phyloP scores from a whole-genome alignment of 495 filamentous ascomycete species.

The Trichoderma gamsii region DNA sequence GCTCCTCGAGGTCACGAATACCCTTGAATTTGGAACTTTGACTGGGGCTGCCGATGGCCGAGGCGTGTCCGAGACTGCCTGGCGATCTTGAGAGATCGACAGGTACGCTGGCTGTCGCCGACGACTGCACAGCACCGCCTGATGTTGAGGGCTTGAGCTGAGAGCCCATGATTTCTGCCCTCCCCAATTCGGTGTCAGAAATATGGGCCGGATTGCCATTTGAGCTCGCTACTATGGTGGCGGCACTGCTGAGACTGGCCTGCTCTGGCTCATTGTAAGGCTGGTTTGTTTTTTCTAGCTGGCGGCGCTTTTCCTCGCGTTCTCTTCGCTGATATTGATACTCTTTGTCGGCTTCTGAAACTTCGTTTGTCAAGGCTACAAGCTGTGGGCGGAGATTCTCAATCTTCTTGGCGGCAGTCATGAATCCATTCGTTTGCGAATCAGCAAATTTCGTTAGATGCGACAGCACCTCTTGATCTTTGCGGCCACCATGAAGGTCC shows the following conservation, averaged over 20 bases:
- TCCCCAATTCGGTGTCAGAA: conserved; percentile 59
- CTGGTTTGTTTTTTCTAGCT: conserved; percentile 82
- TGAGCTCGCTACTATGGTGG: conserved; percentile 21
- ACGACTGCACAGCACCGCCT: conserved; percentile 23
- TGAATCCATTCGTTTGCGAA: conserved; percentile 76
- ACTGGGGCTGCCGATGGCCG: conserved; percentile 39
- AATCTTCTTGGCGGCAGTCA: conserved; percentile 77
- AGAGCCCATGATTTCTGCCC: conserved; percentile 67
- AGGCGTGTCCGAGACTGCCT: conserved; percentile 31
- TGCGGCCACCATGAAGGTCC: conserved; percentile 92
- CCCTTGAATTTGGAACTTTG: conserved; percentile 72
- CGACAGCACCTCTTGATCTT: conserved; percentile 94
- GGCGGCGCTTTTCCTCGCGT: conserved; percentile 83
- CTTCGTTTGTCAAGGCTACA: conserved; percentile 84
- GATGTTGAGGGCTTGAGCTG: conserved; percentile 47
- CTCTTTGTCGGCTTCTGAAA: conserved; percentile 87
- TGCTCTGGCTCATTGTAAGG: conserved; percentile 67
- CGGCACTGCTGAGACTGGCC: conserved; percentile 28
- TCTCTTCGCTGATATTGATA: conserved; percentile 91
- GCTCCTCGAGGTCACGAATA: conserved; percentile 84
- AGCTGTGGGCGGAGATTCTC: conserved; percentile 84
- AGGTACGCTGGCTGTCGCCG: conserved; percentile 17
- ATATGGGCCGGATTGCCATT: conserved; percentile 38
- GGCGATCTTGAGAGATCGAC: conserved; percentile 40
- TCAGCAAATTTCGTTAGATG: conserved; percentile 94